Percentiles rank a stretch among this genome's conserved stretches.
Conservation (phyloP, 2,329 filamentous ascomycete genomes). For the Emydomyces testavorans region DNA sequence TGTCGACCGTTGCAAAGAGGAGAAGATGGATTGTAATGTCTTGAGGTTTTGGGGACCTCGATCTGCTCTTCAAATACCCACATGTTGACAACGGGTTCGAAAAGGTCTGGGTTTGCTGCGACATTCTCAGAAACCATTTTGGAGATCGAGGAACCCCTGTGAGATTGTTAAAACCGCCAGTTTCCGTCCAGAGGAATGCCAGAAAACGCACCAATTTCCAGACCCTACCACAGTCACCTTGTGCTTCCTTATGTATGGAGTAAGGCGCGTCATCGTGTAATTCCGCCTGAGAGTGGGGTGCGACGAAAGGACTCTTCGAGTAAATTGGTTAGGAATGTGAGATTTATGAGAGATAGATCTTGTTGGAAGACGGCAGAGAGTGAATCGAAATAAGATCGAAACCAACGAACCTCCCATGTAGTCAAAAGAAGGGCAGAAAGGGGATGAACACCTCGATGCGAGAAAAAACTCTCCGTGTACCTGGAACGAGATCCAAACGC, state of each 20-base stretch:
- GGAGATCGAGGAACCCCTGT: slow-evolving; percentile 87
- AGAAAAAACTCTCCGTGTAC: background rate
- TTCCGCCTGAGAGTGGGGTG: slow-evolving; percentile 2
- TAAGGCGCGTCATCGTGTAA: slow-evolving; percentile 38
- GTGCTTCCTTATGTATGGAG: slow-evolving; percentile 58
- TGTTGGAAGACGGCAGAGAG: background rate
- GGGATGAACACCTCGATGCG: too few species aligned
- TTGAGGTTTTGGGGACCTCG: slow-evolving; percentile 57
- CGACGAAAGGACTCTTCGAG: background rate
- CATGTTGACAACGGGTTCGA: slow-evolving; percentile 88
- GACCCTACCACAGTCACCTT: slow-evolving; percentile 91
- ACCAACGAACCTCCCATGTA: slow-evolving; percentile 1
- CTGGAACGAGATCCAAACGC: background rate
- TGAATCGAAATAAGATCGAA: background rate
- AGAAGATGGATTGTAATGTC: slow-evolving; percentile 55
- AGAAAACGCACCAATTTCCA: slow-evolving; percentile 67
- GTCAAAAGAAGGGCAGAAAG: background rate
- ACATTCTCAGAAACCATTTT: slow-evolving; percentile 96
- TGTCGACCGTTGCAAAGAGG: slow-evolving; percentile 54
- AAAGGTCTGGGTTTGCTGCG: slow-evolving; percentile 61
- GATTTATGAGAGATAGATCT: background rate
- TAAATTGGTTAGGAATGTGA: background rate
- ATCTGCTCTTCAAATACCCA: slow-evolving; percentile 97
- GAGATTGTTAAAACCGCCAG: slow-evolving; percentile 10
- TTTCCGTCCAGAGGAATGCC: background rate